Conservation (phyloP, 192 early-diverging fungal species). For the Rhizoclosmatium sp. region DNA sequence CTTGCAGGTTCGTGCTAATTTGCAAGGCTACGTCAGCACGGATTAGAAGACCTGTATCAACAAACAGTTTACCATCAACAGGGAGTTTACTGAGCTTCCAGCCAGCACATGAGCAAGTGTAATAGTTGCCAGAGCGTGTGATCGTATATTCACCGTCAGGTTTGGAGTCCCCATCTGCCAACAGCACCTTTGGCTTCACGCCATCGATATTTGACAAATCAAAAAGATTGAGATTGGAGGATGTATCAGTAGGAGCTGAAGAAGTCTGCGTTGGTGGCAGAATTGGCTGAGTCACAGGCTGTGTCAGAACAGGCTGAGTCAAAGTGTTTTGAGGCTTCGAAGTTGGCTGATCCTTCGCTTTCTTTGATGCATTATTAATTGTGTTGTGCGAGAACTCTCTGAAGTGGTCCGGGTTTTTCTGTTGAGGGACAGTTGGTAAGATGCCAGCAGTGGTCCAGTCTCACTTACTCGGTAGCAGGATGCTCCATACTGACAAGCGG, state of each 20-base stretch:
- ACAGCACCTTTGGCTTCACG: neutral
- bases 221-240: neutral
- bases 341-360: neutral
- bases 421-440: neutral
- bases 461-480: neutral
- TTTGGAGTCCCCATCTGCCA: neutral
- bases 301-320: neutral
- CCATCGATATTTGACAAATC: neutral
- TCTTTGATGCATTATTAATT: no score
- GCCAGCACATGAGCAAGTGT: constrained; percentile 1
- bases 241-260: neutral
- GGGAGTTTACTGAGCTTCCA: constrained; percentile 1
- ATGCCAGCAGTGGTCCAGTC: neutral
- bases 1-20: neutral
- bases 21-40: neutral
- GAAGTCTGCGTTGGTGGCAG: neutral
- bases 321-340: neutral
- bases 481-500: neutral
- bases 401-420: constrained; percentile 48
- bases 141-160: neutral
- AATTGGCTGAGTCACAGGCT: neutral
- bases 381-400: constrained; percentile 34
- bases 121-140: neutral
- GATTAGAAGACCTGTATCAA: neutral
- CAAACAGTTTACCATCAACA: neutral